These are phyloP conservation scores for Talaromyces sp. DNA, from an alignment of 2,329 filamentous ascomycete genomes.

Conservation along the genomic window DNA sequence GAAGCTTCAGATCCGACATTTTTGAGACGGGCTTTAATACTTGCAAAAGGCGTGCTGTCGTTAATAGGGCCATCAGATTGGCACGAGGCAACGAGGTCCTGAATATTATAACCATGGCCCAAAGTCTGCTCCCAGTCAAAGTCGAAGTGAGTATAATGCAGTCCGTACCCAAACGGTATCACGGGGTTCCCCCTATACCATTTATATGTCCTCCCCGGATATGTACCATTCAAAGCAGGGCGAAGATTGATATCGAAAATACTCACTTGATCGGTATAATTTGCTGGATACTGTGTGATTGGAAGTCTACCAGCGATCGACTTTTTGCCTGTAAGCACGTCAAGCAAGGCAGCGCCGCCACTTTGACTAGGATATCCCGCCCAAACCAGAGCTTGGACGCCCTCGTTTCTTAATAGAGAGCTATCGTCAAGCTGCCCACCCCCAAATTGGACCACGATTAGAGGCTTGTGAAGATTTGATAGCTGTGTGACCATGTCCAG, in stretches of 20 bases:
- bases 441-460: slow-evolving; percentile 36
- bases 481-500: slow-evolving; percentile 34
- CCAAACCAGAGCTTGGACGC: slow-evolving; percentile 37
- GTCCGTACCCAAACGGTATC: slow-evolving; percentile 37
- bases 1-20: slow-evolving; percentile 18
- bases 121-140: slow-evolving; percentile 2
- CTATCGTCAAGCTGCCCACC: slow-evolving; percentile 38
- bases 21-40: slow-evolving; percentile 11
- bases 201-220: slow-evolving; percentile 39
- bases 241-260: slow-evolving; percentile 36
- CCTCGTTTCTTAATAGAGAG: slow-evolving; percentile 30
- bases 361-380: slow-evolving; percentile 40
- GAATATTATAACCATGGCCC: background rate
- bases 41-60: background rate
- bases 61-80: background rate
- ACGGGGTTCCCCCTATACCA: slow-evolving; percentile 35
- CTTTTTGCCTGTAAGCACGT: slow-evolving; percentile 34
- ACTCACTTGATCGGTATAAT: slow-evolving; percentile 40
- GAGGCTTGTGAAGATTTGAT: slow-evolving; percentile 30
- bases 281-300: slow-evolving; percentile 34
- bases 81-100: background rate
- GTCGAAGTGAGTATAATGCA: slow-evolving; percentile 41
- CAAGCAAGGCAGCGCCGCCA: slow-evolving; percentile 36
- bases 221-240: slow-evolving; percentile 22
- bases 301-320: slow-evolving; percentile 36